These are phyloP conservation scores for Multifurca ochricompacta DNA, from an alignment of 768 basidiomycete genomes.

Conservation along the genomic window DNA sequence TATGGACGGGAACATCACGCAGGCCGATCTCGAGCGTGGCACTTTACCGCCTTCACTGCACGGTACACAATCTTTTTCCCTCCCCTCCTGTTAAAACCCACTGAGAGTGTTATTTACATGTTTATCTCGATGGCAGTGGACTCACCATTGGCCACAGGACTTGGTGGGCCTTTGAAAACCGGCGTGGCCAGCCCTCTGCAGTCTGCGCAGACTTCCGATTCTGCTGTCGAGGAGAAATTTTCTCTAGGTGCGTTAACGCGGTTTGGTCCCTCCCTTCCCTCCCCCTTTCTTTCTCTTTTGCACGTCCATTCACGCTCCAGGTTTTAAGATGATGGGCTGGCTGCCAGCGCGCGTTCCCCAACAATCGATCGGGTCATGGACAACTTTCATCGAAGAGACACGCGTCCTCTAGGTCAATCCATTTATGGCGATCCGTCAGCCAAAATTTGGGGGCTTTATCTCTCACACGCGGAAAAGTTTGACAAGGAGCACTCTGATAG, in stretches of 20 bases:
- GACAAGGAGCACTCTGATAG: constrained; percentile 17
- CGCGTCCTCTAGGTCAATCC: neutral
- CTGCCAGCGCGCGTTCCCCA: neutral
- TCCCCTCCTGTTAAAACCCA: neutral
- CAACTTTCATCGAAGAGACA: neutral
- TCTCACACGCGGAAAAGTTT: constrained; percentile 7
- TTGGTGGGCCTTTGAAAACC: neutral
- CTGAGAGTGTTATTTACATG: neutral
- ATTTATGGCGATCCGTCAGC: constrained; percentile 1
- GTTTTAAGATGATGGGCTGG: neutral
- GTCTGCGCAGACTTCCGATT: neutral
- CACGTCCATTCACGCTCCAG: neutral
- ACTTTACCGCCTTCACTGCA: neutral
- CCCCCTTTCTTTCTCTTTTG: too few species aligned
- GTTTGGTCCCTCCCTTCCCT: too few species aligned
- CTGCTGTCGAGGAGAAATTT: neutral
- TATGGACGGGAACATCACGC: neutral
- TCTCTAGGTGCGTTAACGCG: neutral
- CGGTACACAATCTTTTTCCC: neutral
- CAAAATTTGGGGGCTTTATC: constrained; percentile 16
- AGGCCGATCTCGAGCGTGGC: constrained; percentile 2
- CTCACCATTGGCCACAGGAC: neutral
- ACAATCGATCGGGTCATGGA: neutral
- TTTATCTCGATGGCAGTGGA: neutral
- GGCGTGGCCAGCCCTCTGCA: neutral